Evolutionary conservation across 768 basidiomycete genomes (phyloP), one percentile per base, ranked within the genome.

Genomic region (Chlorophyllum brunneum): DNA sequence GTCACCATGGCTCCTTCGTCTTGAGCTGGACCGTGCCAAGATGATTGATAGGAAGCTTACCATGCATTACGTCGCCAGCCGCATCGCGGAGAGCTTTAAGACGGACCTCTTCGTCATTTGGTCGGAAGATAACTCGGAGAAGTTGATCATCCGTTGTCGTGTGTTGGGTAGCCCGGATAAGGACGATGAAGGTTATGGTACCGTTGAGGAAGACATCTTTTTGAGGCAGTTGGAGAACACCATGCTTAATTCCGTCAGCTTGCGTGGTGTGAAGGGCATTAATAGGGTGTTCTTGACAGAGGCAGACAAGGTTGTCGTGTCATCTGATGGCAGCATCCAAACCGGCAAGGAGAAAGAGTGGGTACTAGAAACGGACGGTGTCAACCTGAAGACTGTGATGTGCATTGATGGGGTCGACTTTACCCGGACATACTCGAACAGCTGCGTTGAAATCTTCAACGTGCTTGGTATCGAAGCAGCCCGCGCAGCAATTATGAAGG

Each of bases 111-210:
- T 98, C 67, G 93, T 98, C 67, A 97, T 98, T 59, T 97, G 94
- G 89, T 94, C 92, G 58, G 95, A 98, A 77, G 95, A 98, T 69
- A 98, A 97, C 70, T 91, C 95, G 2, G 92, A 95, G 69, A 98
- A 98, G 73, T 83, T 98, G 9, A 81, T 98, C 61, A 89, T 99
- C 60, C 95, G 97, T 39, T 95, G 97, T 67, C 92, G 97, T 75
- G 88, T 98, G 6, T 69, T 90, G 44, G 88, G 89, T 37, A 84
- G 85, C 34, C 78, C 78, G 7, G 89, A 94, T 60, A 94, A 95
- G 67, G 88, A 92, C 16, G 90, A 92, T 20, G 89, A 92, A 50
- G 84, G 82, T 29, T 71, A 80, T 64, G 86, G 84, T 8, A 67
- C 74, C 2, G 76, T 88, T 37, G 92, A 95, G 63, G 95, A 98